Conservation (phyloP, 2,329 filamentous ascomycete species). For the Sordariomycetes sp. region DNA sequence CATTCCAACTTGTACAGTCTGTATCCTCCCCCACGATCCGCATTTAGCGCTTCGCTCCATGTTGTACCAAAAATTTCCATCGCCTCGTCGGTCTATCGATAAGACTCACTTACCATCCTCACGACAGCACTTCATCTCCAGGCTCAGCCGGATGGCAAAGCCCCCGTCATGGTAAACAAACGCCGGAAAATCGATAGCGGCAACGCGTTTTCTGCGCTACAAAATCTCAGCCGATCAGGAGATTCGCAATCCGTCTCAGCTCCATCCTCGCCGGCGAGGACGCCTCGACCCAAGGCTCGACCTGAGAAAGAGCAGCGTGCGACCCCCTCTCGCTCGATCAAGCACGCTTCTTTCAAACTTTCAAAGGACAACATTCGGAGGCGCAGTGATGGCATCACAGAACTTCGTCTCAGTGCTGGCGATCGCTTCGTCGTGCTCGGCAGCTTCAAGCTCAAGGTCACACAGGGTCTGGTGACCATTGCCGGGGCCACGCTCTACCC, state of each 20-base stretch:
- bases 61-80: no score
- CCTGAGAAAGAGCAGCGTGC: no score
- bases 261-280: background rate
- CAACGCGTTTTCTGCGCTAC: constrained; percentile 7
- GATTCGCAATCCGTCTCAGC: constrained; percentile 1
- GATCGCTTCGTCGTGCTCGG: constrained; percentile 58
- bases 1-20: no score
- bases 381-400: constrained; percentile 26
- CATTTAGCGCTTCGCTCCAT: no score
- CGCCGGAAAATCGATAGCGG: constrained; percentile 22
- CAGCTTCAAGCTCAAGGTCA: constrained; percentile 55
- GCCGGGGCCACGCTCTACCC: constrained; percentile 53
- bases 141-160: no score
- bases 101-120: no score
- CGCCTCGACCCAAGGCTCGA: no score
- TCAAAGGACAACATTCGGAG: constrained; percentile 32
- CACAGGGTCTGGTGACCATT: constrained; percentile 53
- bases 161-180: no score
- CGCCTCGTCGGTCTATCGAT: no score
- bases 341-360: constrained; percentile 36
- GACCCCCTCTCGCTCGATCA: no score
- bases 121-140: no score
- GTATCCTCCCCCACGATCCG: no score
- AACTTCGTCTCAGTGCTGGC: constrained; percentile 34
- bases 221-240: constrained; percentile 5